Percentiles rank a stretch among this genome's conserved stretches.
phyloP scores from a whole-genome alignment of 1,284 basidiomycete genomes.

The Omphalotus olearius region DNA sequence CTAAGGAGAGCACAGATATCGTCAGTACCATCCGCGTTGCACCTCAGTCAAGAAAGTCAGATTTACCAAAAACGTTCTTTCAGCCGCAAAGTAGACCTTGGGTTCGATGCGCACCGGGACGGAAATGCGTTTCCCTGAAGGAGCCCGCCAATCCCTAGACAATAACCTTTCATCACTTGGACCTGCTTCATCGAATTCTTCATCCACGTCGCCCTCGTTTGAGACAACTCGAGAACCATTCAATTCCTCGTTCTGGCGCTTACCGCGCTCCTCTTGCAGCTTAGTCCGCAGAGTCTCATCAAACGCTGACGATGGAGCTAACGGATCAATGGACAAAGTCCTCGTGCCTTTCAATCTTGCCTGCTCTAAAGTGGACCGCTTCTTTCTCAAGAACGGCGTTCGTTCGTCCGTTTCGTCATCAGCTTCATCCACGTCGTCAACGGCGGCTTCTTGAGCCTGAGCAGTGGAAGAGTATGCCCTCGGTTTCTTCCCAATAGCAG shows the following conservation, averaged over 20 bases:
- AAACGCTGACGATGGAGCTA: constrained; percentile 77
- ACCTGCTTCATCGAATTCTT: constrained; percentile 32
- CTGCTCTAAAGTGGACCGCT: constrained; percentile 17
- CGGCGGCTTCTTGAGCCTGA: constrained; percentile 8
- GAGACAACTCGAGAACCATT: constrained; percentile 32
- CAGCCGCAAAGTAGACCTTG: constrained; percentile 97
- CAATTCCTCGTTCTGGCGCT: constrained; percentile 30
- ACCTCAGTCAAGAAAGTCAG: constrained; percentile 13
- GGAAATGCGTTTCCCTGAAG: constrained; percentile 86
- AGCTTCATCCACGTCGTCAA: constrained; percentile 21
- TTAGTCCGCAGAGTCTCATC: constrained; percentile 75
- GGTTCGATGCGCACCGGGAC: constrained; percentile 95
- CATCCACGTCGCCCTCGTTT: constrained; percentile 31
- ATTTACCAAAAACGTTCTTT: constrained; percentile 84
- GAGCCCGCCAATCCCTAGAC: constrained; percentile 77
- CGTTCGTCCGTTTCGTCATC: constrained; percentile 36
- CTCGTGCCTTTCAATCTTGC: constrained; percentile 31
- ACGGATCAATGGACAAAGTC: constrained; percentile 75
- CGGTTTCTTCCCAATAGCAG: constrained; percentile 17
- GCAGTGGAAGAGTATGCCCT: not conserved
- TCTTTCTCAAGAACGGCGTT: constrained; percentile 32
- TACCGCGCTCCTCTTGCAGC: constrained; percentile 33
- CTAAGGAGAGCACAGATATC: constrained; percentile 33
- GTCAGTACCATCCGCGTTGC: constrained; percentile 11
- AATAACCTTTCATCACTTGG: constrained; percentile 51